Evolutionary conservation across 345 rosid genomes (phyloP), one percentile per base, ranked within the genome.

Genomic region (Camelina sativa): DNA sequence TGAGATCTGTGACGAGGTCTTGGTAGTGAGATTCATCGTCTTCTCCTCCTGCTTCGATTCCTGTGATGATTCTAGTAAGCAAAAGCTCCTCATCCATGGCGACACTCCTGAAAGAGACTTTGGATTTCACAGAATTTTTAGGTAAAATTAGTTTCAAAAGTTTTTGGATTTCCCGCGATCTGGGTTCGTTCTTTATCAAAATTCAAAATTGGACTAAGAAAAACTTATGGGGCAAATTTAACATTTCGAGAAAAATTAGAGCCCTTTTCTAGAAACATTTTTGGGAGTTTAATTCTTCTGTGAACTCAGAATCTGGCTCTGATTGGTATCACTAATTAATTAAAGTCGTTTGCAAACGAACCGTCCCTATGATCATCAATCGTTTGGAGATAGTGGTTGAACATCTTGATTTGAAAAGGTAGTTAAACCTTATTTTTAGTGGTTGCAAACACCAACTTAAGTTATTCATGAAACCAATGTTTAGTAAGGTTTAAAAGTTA

Each of bases 1-100:
- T 84, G 52, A 94, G 89, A 76, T 88, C 81, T 15, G 85, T 35
- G 47, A 64, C 62, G 37, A 83, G 56, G 17, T 74, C 82, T 57
- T 68, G 77, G 81, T 67, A 75, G 73, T 63, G 3, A 7, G 76
- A 59, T 35, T 53, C 80, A 11, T 58, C 73, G 17, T 77, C 75
- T 61, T 43, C 77, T 25, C 76, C 82, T 67, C 32, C 69, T 71
- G 38, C 69, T 65, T 55, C 82, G 44, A 74, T 64, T 65, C 67
- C 56, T 37, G 73, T 48, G 7, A 80, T 16, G 62, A 80, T 48
- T 78, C 69, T 65, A 37, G 72, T 38, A 17, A 79, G 69, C 78
- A 74, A 15, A 65, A 68, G 58, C 70, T 67, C 48, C 9, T 80
- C 81, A 52, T 78, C 81, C 81, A 78, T 78, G 69, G 77, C 59